Evolutionary conservation across 2,329 filamentous ascomycete species (phyloP), one percentile per base, ranked within the genome.

Genomic region (Fusarium multiceps): DNA sequence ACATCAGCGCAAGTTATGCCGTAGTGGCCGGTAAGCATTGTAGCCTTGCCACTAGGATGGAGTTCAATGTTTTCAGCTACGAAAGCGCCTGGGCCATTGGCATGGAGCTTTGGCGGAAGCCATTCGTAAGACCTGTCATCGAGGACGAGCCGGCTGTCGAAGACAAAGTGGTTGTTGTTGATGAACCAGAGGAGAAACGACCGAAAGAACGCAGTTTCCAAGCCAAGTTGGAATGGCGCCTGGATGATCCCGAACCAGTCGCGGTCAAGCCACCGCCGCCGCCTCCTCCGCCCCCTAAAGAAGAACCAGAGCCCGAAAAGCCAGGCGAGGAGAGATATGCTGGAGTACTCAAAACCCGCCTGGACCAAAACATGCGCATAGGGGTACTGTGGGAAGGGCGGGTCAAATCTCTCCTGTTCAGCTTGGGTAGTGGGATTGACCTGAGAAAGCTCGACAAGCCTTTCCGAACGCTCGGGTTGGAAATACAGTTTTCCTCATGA

Each of bases 21-120:
- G 93, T 98, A 49, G 92, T 93, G 75, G 95, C 95, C 3, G 93
- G 93, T 5, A 88, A 88, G 34, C 89, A 93, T 74, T 88, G 97
- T 72, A 92, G 93, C 13, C 87, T 99, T 51, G 96, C 94, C 69
- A 97, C 94, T 23, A 90, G 92, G 51, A 95, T 98, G 82, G 94
- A 97, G 77, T 99, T 99, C 82, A 99, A 99, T 76, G 92, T 98
- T 51, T 98, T 98, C 81, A 97, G 93, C 78, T 99, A 98, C 83
- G 96, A 99, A 83, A 97, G 93, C 77, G 92, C 96, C 62, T 91
- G 97, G 85, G 91, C 94, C 27, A 87, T 98, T 25, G 96, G 96
- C 16, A 93, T 93, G 82, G 96, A 99, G 82, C 84, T 98, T 45
- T 99, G 96, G 95, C 90, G 93, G 75, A 91, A 89, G 74, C 84